Percentiles rank a stretch among this genome's conserved stretches.
These are phyloP conservation scores for Microbotryum scabiosae DNA, from an alignment of 1,284 basidiomycete species.

Conservation along the genomic window DNA sequence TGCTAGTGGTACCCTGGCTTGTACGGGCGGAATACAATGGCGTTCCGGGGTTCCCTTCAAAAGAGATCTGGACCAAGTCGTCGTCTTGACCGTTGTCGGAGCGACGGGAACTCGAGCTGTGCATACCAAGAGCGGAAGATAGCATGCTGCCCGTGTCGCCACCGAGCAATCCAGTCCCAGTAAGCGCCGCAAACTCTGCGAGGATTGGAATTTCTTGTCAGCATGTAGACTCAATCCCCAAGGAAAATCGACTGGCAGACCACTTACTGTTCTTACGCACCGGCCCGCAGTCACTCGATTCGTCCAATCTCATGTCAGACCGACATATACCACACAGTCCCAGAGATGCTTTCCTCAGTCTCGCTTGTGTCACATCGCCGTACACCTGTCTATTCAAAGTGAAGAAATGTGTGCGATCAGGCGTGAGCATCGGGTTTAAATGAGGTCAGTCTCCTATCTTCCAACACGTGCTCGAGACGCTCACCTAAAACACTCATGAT, in stretches of 20 bases:
- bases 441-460: too few species aligned
- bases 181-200: slow-evolving; percentile 36
- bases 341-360: slow-evolving; percentile 59
- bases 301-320: slow-evolving; percentile 84
- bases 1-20: slow-evolving; percentile 1
- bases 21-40: background rate
- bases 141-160: slow-evolving; percentile 25
- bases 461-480: background rate
- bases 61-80: slow-evolving; percentile 21
- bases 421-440: background rate
- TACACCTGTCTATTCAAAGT: slow-evolving; percentile 85
- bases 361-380: slow-evolving; percentile 49
- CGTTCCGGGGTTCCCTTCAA: background rate
- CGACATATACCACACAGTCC: slow-evolving; percentile 96
- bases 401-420: slow-evolving; percentile 42
- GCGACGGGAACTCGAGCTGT: background rate
- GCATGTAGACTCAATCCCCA: background rate
- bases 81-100: slow-evolving; percentile 31
- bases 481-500: slow-evolving; percentile 27
- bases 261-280: slow-evolving; percentile 78
- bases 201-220: background rate
- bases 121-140: slow-evolving; percentile 23
- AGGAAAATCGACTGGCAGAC: background rate
- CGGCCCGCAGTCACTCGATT: slow-evolving; percentile 48
- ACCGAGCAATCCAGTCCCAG: slow-evolving; percentile 18